Evolutionary conservation across 768 basidiomycete species (phyloP).

Genomic region (Podaxis mareebaensis): DNA sequence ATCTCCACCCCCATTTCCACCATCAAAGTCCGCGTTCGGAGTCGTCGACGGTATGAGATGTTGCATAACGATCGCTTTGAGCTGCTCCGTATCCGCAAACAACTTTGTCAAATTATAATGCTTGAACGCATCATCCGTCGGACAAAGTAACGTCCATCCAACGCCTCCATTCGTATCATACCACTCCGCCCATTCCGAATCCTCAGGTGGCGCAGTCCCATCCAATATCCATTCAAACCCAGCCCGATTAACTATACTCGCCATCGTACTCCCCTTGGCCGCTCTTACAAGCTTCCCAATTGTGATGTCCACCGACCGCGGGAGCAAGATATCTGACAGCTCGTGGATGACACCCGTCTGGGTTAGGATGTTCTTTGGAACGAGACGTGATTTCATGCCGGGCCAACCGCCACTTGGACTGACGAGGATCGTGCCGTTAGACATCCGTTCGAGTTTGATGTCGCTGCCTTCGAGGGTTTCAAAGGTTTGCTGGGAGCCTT

Average conservation of each 20-base stretch:
- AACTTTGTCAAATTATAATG: conserved; percentile 77
- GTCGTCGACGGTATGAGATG: conserved; percentile 64
- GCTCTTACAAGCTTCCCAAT: conserved; percentile 90
- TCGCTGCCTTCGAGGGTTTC: conserved; percentile 85
- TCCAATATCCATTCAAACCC: conserved; percentile 92
- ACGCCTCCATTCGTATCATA: conserved; percentile 36
- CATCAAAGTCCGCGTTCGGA: conserved; percentile 24
- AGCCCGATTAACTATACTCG: conserved; percentile 76
- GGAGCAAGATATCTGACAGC: conserved; percentile 81
- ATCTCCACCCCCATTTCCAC: neutral
- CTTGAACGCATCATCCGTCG: conserved; percentile 91
- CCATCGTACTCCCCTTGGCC: conserved; percentile 88
- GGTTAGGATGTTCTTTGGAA: conserved; percentile 72
- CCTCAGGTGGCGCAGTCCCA: conserved; percentile 76
- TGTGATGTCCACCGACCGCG: conserved; percentile 82
- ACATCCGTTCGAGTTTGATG: conserved; percentile 62
- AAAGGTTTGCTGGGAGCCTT: conserved; percentile 72
- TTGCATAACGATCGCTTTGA: conserved; percentile 68
- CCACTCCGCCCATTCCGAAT: conserved; percentile 60
- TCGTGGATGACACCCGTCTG: conserved; percentile 91
- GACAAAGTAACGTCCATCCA: conserved; percentile 90
- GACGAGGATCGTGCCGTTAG: conserved; percentile 53
- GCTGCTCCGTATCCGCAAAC: conserved; percentile 52
- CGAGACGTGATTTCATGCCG: conserved; percentile 61
- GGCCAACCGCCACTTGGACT: conserved; percentile 79